Conservation (phyloP, 1,139 yeast genomes). For the Scheffersomyces titani region DNA sequence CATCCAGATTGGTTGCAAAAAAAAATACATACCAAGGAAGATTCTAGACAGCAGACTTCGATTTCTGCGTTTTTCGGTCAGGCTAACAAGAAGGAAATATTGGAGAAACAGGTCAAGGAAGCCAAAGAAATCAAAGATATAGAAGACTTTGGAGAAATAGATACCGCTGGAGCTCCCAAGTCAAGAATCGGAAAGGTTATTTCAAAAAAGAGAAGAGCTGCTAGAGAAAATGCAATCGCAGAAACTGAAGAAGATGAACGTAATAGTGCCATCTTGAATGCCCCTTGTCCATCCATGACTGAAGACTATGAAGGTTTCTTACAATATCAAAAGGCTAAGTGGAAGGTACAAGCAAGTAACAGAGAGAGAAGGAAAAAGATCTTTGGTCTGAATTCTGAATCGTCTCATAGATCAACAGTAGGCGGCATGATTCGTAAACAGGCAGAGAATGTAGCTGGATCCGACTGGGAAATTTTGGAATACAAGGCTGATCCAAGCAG, state of each 20-base stretch:
- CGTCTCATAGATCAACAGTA: constrained; percentile 53
- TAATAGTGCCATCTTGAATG: constrained; percentile 47
- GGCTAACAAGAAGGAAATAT: constrained; percentile 32
- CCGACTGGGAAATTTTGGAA: constrained; percentile 85
- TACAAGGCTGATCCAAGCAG: constrained; percentile 56
- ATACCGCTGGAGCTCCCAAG: constrained; percentile 17
- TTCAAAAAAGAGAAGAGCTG: constrained; percentile 37
- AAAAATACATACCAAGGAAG: constrained; percentile 59
- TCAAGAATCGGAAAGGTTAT: constrained; percentile 55
- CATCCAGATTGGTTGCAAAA: constrained; percentile 94
- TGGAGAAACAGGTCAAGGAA: constrained; percentile 19
- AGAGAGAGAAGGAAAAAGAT: constrained; percentile 71
- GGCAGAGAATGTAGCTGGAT: constrained; percentile 74
- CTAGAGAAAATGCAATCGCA: constrained; percentile 19
- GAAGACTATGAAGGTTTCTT: constrained; percentile 80
- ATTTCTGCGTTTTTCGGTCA: constrained; percentile 58
- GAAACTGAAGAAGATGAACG: constrained; percentile 47
- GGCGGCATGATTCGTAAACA: constrained; percentile 73
- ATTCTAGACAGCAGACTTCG: constrained; percentile 70
- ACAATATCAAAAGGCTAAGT: constrained; percentile 76
- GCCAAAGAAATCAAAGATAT: constrained; percentile 58
- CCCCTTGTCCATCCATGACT: constrained; percentile 68
- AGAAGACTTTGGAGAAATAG: constrained; percentile 66
- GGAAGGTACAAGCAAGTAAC: constrained; percentile 75
- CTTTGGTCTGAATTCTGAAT: constrained; percentile 66